Conservation (phyloP, 768 basidiomycete genomes). For the Psilocybe azurescens region DNA sequence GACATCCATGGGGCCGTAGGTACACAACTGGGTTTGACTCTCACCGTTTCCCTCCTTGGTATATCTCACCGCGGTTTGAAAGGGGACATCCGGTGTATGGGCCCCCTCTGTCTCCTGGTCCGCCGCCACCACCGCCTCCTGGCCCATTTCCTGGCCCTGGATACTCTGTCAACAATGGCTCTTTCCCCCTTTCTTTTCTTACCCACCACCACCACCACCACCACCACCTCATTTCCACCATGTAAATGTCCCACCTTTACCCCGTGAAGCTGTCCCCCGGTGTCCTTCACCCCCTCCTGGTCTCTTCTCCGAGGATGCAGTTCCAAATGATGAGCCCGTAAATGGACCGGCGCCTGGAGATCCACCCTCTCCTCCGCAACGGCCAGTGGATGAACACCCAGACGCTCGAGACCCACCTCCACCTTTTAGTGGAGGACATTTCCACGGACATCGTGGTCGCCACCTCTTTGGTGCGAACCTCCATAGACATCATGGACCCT, state of each 20-base stretch:
- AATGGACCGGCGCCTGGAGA: not conserved
- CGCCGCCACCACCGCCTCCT: constrained; percentile 14
- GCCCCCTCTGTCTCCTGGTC: not conserved
- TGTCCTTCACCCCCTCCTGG: not conserved
- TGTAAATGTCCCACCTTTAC: constrained; percentile 24
- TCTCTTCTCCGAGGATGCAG: not conserved
- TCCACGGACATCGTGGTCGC: not conserved
- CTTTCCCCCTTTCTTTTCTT: constrained; percentile 1
- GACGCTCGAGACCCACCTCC: not conserved
- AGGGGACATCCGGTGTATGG: constrained; percentile 7
- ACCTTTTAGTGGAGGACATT: not conserved
- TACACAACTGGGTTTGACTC: constrained; percentile 11
- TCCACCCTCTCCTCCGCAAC: not conserved
- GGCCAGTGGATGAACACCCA: not conserved
- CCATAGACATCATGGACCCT: not conserved
- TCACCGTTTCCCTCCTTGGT: constrained; percentile 15
- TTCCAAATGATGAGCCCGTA: not conserved
- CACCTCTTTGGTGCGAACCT: not conserved
- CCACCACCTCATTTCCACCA: constrained; percentile 21
- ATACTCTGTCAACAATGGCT: not conserved
- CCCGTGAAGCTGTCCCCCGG: constrained; percentile 15
- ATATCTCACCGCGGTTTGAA: constrained; percentile 8
- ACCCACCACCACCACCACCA: constrained; percentile 1
- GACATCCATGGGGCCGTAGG: constrained; percentile 13
- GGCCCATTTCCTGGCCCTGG: constrained; percentile 3